Conservation (phyloP, 495 filamentous ascomycete genomes). For the Podospora tetraspora region DNA sequence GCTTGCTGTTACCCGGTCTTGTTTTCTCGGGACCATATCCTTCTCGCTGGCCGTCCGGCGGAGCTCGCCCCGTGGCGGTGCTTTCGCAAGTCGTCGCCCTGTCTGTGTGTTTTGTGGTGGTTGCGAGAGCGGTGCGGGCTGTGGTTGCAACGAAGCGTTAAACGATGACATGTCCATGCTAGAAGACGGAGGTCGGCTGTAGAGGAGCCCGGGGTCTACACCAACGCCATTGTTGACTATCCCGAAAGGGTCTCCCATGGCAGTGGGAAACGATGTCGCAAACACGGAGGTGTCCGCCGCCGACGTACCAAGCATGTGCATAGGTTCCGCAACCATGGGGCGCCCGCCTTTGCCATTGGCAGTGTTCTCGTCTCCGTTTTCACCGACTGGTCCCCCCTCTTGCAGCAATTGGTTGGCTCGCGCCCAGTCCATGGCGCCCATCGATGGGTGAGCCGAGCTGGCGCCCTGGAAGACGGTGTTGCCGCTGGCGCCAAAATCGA, state of each 20-base stretch:
- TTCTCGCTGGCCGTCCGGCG: constrained; percentile 42
- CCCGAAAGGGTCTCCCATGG: constrained; percentile 40
- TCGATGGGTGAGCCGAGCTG: constrained; percentile 30
- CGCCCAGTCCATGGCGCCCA: constrained; percentile 45
- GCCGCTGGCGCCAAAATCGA: constrained; percentile 45
- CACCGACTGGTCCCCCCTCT: constrained; percentile 29
- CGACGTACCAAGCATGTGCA: constrained; percentile 34
- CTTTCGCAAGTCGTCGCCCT: constrained; percentile 21
- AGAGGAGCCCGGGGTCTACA: constrained; percentile 43
- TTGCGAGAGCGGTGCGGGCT: constrained; percentile 24
- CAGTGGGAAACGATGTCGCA: constrained; percentile 32
- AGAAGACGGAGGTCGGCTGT: constrained; percentile 43
- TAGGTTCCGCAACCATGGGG: constrained; percentile 36
- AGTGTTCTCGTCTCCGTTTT: constrained; percentile 28
- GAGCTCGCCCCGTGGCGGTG: constrained; percentile 29
- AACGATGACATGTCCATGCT: constrained; percentile 37
- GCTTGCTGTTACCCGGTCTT: constrained; percentile 45
- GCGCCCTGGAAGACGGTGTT: constrained; percentile 34
- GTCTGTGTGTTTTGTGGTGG: constrained; percentile 16
- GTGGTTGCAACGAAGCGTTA: constrained; percentile 28
- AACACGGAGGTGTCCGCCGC: constrained; percentile 36
- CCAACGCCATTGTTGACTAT: constrained; percentile 33
- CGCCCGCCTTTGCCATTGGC: constrained; percentile 26
- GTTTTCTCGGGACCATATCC: constrained; percentile 33
- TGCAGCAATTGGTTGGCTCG: constrained; percentile 44